Percentiles rank a stretch among this genome's conserved stretches.
phyloP scores from a whole-genome alignment of 2,329 filamentous ascomycete genomes.

The Ampelomyces quisqualis region DNA sequence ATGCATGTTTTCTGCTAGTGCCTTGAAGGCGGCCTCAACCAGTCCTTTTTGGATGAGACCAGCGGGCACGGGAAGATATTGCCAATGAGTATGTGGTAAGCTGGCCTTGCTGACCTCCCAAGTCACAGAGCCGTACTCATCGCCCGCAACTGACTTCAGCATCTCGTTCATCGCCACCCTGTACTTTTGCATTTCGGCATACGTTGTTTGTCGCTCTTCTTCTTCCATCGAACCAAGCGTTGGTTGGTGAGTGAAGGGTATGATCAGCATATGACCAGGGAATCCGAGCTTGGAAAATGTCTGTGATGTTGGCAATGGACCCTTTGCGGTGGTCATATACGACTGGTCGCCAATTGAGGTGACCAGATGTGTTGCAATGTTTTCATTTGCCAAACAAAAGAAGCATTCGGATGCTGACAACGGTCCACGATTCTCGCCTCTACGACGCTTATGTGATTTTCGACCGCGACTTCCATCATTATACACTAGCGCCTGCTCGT shows the following conservation, averaged over 20 bases:
- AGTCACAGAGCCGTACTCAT: constrained; percentile 76
- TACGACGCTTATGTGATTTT: constrained; percentile 43
- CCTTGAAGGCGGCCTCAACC: constrained; percentile 84
- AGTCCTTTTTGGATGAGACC: constrained; percentile 69
- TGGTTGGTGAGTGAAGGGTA: constrained; percentile 79
- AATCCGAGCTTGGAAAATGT: constrained; percentile 75
- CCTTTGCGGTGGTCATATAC: constrained; percentile 90
- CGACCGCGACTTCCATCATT: constrained; percentile 41
- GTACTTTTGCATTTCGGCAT: constrained; percentile 81
- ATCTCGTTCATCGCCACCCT: constrained; percentile 75
- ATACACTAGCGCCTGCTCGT: constrained; percentile 41
- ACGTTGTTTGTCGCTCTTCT: constrained; percentile 60
- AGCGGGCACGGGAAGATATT: constrained; percentile 75
- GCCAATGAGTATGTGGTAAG: constrained; percentile 91
- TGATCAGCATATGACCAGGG: constrained; percentile 86
- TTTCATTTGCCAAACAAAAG: constrained; percentile 90
- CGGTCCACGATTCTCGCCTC: constrained; percentile 38
- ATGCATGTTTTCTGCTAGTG: constrained; percentile 75
- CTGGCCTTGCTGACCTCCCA: constrained; percentile 85
- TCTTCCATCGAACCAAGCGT: constrained; percentile 69
- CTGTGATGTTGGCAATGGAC: constrained; percentile 71
- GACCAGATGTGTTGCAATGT: constrained; percentile 82
- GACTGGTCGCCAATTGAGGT: constrained; percentile 83
- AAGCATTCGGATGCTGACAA: constrained; percentile 74
- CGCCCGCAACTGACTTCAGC: constrained; percentile 55